A percentile compares a stretch with the other conserved stretches of the same genome.
phyloP scores from a whole-genome alignment of 2,329 filamentous ascomycete genomes.

The Apiospora aurea region DNA sequence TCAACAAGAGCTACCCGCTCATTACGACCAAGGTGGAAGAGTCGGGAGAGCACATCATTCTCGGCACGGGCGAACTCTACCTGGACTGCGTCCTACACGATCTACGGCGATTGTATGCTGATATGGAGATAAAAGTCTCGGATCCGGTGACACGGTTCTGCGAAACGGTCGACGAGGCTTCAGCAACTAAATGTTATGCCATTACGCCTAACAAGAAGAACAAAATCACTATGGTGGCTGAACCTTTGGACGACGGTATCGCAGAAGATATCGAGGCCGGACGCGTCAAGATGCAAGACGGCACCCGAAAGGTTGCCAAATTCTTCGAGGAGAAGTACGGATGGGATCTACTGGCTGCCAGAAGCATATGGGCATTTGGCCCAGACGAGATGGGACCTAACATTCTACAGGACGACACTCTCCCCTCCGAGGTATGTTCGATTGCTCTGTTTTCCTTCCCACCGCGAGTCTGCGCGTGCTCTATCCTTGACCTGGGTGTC shows the following conservation, averaged over 20 bases:
- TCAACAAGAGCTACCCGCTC: slow-evolving; percentile 97
- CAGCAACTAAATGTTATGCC: slow-evolving; percentile 96
- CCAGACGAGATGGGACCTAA: slow-evolving; percentile 95
- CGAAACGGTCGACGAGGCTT: slow-evolving; percentile 97
- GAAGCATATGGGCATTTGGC: slow-evolving; percentile 98
- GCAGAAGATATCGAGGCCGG: slow-evolving; percentile 93
- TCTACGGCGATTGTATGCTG: slow-evolving; percentile 88
- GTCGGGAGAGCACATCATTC: slow-evolving; percentile 92
- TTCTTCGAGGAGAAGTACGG: slow-evolving; percentile 98
- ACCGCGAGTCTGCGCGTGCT: slow-evolving; percentile 25
- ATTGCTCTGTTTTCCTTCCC: slow-evolving; percentile 19
- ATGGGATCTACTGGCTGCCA: slow-evolving; percentile 91
- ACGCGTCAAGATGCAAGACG: slow-evolving; percentile 89
- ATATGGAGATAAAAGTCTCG: slow-evolving; percentile 99
- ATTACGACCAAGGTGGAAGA: slow-evolving; percentile 98
- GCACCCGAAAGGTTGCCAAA: slow-evolving; percentile 89
- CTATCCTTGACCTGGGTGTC: slow-evolving; percentile 15
- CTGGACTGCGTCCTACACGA: slow-evolving; percentile 99
- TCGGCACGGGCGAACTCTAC: slow-evolving; percentile 97
- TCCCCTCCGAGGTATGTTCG: slow-evolving; percentile 78
- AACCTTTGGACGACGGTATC: slow-evolving; percentile 93
- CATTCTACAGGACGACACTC: slow-evolving; percentile 94
- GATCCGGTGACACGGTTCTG: slow-evolving; percentile 97
- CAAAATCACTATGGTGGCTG: slow-evolving; percentile 97
- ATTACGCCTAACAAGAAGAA: slow-evolving; percentile 99